These are phyloP conservation scores for Clarireedia paspali DNA, from an alignment of 2,329 filamentous ascomycete genomes.

Conservation along the genomic window DNA sequence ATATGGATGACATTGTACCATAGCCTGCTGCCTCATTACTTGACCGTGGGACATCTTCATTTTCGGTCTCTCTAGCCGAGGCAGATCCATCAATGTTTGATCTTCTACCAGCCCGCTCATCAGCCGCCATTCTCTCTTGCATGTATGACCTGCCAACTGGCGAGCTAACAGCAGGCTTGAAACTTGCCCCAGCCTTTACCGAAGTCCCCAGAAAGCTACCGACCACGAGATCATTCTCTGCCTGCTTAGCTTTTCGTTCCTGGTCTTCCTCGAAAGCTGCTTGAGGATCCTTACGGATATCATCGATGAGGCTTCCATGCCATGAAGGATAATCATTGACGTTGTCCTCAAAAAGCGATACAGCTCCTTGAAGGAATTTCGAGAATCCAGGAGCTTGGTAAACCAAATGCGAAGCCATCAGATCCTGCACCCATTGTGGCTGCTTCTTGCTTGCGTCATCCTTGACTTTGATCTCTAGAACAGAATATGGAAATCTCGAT, in stretches of 20 bases:
- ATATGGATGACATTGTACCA: slow-evolving; percentile 59
- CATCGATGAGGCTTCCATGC: slow-evolving; percentile 83
- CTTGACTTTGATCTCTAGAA: slow-evolving; percentile 87
- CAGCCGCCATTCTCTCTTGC: slow-evolving; percentile 45
- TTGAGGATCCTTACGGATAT: slow-evolving; percentile 90
- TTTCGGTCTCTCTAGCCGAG: slow-evolving; percentile 15
- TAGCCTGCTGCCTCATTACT: slow-evolving; percentile 36
- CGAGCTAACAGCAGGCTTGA: slow-evolving; percentile 55
- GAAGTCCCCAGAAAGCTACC: slow-evolving; percentile 68
- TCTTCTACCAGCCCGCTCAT: slow-evolving; percentile 29
- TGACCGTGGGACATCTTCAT: slow-evolving; percentile 31
- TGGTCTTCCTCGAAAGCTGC: slow-evolving; percentile 88
- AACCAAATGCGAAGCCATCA: slow-evolving; percentile 89
- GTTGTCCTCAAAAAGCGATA: slow-evolving; percentile 86
- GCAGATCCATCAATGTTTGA: slow-evolving; percentile 21
- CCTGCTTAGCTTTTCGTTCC: slow-evolving; percentile 69
- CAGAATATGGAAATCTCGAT: slow-evolving; percentile 79
- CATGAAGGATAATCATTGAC: slow-evolving; percentile 97
- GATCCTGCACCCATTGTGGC: slow-evolving; percentile 79
- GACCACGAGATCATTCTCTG: slow-evolving; percentile 81
- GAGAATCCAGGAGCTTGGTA: slow-evolving; percentile 86
- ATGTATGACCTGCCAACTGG: slow-evolving; percentile 61
- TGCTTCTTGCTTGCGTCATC: slow-evolving; percentile 58
- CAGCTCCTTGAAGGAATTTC: slow-evolving; percentile 93
- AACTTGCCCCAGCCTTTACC: slow-evolving; percentile 34